phyloP scores from a whole-genome alignment of 768 basidiomycete genomes.

The Candolleomyces aberdarensis region DNA sequence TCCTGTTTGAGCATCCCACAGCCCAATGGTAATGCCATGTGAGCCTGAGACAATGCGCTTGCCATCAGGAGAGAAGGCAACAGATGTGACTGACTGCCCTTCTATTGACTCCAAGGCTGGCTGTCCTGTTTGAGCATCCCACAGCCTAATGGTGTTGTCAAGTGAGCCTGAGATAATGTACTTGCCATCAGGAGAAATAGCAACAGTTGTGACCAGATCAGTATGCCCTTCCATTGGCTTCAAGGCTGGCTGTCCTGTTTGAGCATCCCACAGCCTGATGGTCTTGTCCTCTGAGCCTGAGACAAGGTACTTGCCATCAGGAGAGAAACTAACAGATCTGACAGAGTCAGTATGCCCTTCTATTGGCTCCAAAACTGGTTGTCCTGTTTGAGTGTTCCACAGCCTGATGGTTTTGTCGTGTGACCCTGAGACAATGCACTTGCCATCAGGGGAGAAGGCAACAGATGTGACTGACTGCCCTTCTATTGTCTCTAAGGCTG shows the following conservation, averaged over 20 bases:
- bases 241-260: too few relatives aligned
- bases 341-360: too few relatives aligned
- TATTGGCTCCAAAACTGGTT: too few relatives aligned
- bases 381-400: too few relatives aligned
- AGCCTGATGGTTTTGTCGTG: too few relatives aligned
- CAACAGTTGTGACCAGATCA: conserved; percentile 14
- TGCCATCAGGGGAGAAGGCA: too few relatives aligned
- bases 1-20: conserved; percentile 2
- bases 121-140: conserved; percentile 35
- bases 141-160: conserved; percentile 15
- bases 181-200: conserved; percentile 24
- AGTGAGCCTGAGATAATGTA: conserved; percentile 15
- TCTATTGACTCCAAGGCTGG: conserved; percentile 43
- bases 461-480: too few relatives aligned
- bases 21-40: conserved; percentile 4
- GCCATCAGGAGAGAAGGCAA: conserved; percentile 12
- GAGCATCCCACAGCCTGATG: too few relatives aligned
- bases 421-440: too few relatives aligned
- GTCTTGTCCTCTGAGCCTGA: too few relatives aligned
- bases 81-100: neutral
- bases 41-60: conserved; percentile 9
- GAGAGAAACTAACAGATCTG: too few relatives aligned
- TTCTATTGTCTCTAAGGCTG: neutral
- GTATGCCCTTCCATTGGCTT: conserved; percentile 12
- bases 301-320: too few relatives aligned